Evolutionary conservation across 1,284 basidiomycete species (phyloP).

Genomic region (Neolentinus lepideus): DNA sequence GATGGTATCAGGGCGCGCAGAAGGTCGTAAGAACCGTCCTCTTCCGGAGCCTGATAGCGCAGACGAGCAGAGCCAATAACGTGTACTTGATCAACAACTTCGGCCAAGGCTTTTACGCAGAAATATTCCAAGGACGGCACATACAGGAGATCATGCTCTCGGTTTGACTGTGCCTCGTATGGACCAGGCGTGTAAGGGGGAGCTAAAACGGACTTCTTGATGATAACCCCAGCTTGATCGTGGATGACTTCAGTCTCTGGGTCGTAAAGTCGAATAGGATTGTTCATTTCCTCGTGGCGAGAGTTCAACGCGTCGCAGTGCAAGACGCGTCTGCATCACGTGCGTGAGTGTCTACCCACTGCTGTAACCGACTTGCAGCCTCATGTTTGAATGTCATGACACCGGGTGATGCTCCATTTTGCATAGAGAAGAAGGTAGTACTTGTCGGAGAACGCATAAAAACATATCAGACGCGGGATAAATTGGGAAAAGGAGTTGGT

Average conservation of each 20-base stretch:
- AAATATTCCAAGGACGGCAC: slow-evolving; percentile 34
- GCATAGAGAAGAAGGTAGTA: not conserved
- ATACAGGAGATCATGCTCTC: slow-evolving; percentile 11
- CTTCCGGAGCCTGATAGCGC: slow-evolving; percentile 18
- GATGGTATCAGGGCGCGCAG: slow-evolving; percentile 29
- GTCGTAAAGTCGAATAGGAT: slow-evolving; percentile 21
- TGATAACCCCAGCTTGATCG: slow-evolving; percentile 30
- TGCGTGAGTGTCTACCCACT: not conserved
- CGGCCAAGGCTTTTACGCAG: slow-evolving; percentile 28
- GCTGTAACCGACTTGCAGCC: too few relatives aligned
- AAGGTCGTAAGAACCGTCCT: slow-evolving; percentile 22
- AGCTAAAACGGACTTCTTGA: slow-evolving; percentile 23
- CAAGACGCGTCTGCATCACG: not conserved
- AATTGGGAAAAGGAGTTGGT: not conserved
- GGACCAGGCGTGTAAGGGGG: slow-evolving; percentile 16
- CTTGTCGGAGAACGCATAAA: not conserved
- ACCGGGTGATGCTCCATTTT: not conserved
- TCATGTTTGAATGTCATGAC: too few relatives aligned
- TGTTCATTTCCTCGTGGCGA: not conserved
- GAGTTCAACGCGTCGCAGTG: not conserved
- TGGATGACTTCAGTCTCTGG: slow-evolving; percentile 13
- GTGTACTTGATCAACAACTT: slow-evolving; percentile 31
- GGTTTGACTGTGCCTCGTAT: slow-evolving; percentile 14
- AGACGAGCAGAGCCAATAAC: slow-evolving; percentile 20
- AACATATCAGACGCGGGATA: not conserved